Base-by-base conservation (phyloP, 805 yeast genomes). In the Kuraishia capsulata region DNA sequence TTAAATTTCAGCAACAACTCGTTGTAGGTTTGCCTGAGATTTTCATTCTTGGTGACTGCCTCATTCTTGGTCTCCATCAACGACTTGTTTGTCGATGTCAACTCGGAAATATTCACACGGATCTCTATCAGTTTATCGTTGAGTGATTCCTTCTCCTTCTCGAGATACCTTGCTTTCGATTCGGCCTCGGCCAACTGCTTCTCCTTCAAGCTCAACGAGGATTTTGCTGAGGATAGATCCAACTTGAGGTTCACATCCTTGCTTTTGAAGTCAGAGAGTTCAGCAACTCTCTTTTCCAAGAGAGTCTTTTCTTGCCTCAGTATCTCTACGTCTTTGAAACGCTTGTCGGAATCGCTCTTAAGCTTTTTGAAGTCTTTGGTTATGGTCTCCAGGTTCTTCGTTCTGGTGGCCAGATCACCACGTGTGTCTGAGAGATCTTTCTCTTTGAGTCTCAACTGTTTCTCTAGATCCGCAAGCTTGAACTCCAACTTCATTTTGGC, bases 161-260 rank as follows among this genome's bases (percentile, higher is more conserved):
- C 64, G 24, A 67, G 47, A 17, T 51, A 57, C 33, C 60, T 62
- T 16, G 65, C 48, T 35, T 57, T 56, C 13, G 49, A 50, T 36
- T 65, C 64, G 20, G 54, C 56, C 33, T 68, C 73, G 9, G 44
- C 48, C 18, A 71, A 50, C 28, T 53, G 54, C 41, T 62, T 60
- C 31, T 71, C 75, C 39, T 71, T 73, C 40, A 68, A 69, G 1
- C 59, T 50, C 4, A 73, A 45, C 3, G 73, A 62, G 0, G 73
- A 51, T 39, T 65, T 65, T 20, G 68, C 50, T 3, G 74, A 63
- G 1, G 72, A 68, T 20, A 73, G 51, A 42, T 74, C 78, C 20
- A 71, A 50, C 45, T 73, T 73, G 37, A 67, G 50, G 4, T 73
- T 61, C 5, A 70, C 59, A 24, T 69, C 77, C 21, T 56, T 56